phyloP scores from a whole-genome alignment of 2,329 filamentous ascomycete species.

The Cladosporium sp. region DNA sequence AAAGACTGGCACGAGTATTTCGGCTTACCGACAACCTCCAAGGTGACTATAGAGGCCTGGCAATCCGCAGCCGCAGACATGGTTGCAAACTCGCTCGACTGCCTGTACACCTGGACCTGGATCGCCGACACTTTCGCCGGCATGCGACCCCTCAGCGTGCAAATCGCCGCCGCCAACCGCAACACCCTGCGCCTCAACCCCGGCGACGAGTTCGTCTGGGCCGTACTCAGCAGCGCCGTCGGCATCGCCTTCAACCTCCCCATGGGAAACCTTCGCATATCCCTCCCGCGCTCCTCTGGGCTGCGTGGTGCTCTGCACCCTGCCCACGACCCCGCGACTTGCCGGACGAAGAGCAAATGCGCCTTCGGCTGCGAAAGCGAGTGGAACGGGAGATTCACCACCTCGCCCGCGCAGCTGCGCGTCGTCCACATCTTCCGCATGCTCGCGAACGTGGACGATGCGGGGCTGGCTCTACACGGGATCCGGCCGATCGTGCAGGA shows the following conservation, averaged over 20 bases:
- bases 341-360: not conserved
- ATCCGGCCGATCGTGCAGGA: conserved; percentile 21
- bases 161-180: conserved; percentile 39
- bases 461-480: conserved; percentile 18
- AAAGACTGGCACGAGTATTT: conserved; percentile 44
- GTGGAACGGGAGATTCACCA: not conserved
- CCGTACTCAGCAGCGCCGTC: conserved; percentile 30
- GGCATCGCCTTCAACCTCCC: conserved; percentile 11
- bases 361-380: not conserved
- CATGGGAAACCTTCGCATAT: conserved; percentile 4
- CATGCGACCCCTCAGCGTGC: conserved; percentile 19
- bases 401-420: not conserved
- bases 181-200: conserved; percentile 31
- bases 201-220: conserved; percentile 34
- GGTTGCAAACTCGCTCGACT: not conserved
- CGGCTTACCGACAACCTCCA: conserved; percentile 24
- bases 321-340: not conserved
- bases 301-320: conserved; percentile 10
- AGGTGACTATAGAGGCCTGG: not conserved
- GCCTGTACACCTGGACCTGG: conserved; percentile 1
- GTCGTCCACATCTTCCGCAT: not conserved
- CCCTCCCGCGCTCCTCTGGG: conserved; percentile 19
- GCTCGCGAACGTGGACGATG: not conserved
- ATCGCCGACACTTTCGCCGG: conserved; percentile 12
- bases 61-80: not conserved